These are phyloP conservation scores for Wickerhamiella parazyma DNA, from an alignment of 805 yeast species.

Conservation along the genomic window DNA sequence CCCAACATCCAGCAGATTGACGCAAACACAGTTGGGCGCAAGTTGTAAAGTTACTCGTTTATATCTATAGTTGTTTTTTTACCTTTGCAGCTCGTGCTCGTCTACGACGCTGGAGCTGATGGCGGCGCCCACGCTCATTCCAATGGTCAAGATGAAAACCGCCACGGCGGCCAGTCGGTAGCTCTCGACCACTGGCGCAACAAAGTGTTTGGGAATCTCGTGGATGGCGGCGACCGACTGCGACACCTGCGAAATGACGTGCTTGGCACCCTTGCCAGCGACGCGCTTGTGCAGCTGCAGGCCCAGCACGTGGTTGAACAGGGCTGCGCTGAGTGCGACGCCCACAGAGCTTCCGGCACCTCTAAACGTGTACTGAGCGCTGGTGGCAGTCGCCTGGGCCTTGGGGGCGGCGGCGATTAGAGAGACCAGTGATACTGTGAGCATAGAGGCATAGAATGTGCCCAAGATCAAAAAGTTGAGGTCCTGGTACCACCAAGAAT, in stretches of 20 bases:
- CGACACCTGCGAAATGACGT: slow-evolving; percentile 30
- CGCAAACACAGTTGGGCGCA: slow-evolving; percentile 47
- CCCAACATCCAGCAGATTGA: slow-evolving; percentile 71
- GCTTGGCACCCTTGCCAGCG: slow-evolving; percentile 34
- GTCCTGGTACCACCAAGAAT: slow-evolving; percentile 36
- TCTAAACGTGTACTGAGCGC: slow-evolving; percentile 79
- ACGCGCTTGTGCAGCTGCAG: slow-evolving; percentile 21
- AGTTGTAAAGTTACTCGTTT: background rate
- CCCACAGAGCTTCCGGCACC: slow-evolving; percentile 81
- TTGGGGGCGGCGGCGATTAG: slow-evolving; percentile 58
- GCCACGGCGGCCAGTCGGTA: background rate
- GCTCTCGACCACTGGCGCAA: slow-evolving; percentile 30
- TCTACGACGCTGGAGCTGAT: background rate
- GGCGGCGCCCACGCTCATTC: background rate
- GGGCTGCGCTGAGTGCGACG: slow-evolving; percentile 53
- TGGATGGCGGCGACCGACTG: slow-evolving; percentile 39
- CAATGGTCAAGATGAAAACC: background rate
- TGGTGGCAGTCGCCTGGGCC: slow-evolving; percentile 74
- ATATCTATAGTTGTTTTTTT: background rate
- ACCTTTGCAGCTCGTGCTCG: background rate
- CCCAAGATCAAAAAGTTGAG: slow-evolving; percentile 37
- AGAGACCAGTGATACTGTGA: slow-evolving; percentile 61
- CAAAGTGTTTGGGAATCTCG: slow-evolving; percentile 34
- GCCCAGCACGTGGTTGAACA: slow-evolving; percentile 41
- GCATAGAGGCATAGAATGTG: slow-evolving; percentile 48